Conservation (phyloP, 495 filamentous ascomycete genomes). For the Eremomyces bilateralis region DNA sequence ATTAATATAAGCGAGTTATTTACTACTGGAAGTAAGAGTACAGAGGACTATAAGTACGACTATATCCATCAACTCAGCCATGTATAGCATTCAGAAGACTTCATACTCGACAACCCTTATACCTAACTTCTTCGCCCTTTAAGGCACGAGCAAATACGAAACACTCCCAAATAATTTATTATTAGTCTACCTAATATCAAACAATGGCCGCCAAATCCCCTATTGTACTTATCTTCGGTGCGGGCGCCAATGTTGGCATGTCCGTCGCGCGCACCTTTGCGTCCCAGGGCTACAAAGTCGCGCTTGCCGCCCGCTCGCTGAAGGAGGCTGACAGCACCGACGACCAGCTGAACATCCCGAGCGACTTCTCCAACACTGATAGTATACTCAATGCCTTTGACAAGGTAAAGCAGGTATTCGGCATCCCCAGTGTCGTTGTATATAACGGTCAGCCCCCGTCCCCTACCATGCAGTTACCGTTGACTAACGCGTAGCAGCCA, state of each 20-base stretch:
- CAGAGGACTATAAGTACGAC: too few species aligned
- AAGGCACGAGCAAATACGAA: too few species aligned
- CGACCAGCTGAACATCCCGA: conserved; percentile 18
- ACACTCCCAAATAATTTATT: too few species aligned
- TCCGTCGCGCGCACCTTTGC: conserved; percentile 19
- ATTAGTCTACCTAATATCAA: too few species aligned
- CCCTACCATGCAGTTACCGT: not conserved
- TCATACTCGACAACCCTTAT: too few species aligned
- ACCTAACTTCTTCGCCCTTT: too few species aligned
- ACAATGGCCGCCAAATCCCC: conserved; percentile 7
- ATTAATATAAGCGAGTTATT: too few species aligned
- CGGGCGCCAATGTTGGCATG: conserved; percentile 23
- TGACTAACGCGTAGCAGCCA: conserved; percentile 4
- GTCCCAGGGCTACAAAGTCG: conserved; percentile 26
- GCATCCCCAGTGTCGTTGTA: conserved; percentile 26
- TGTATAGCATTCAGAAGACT: too few species aligned
- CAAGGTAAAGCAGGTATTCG: conserved; percentile 19
- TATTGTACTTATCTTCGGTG: conserved; percentile 24
- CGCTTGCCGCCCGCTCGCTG: conserved; percentile 17
- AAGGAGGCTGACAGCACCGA: conserved; percentile 19
- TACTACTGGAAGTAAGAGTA: too few species aligned
- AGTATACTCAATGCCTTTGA: conserved; percentile 19
- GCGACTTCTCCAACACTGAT: conserved; percentile 22
- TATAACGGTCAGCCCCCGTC: conserved; percentile 23
- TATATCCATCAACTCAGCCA: too few species aligned